Conservation (phyloP, 768 basidiomycete genomes). For the Lyophyllum shimeji region DNA sequence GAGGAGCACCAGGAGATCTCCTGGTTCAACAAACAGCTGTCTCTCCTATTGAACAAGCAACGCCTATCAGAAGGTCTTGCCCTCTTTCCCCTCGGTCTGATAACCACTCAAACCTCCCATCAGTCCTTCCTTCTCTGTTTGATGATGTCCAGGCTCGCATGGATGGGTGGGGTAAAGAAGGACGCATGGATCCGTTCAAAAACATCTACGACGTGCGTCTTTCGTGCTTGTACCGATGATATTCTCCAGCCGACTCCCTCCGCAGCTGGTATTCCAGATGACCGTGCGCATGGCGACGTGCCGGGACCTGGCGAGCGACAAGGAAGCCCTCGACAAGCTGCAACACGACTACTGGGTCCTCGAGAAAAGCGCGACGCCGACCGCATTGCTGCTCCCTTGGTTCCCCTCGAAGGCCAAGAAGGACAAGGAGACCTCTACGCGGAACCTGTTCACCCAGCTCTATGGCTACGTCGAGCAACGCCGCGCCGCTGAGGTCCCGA, state of each 20-base stretch:
- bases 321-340: slow-evolving; percentile 17
- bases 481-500: slow-evolving; percentile 7
- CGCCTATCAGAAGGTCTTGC: slow-evolving; percentile 12
- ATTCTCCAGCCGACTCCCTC: neutral
- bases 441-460: slow-evolving; percentile 11
- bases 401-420: slow-evolving; percentile 16
- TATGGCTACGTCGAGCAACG: slow-evolving; percentile 14
- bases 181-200: slow-evolving; percentile 24
- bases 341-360: slow-evolving; percentile 18
- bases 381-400: slow-evolving; percentile 22
- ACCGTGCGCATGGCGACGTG: slow-evolving; percentile 30
- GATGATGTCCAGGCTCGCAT: slow-evolving; percentile 22
- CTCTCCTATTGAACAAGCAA: slow-evolving; percentile 12
- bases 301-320: slow-evolving; percentile 24
- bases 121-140: slow-evolving; percentile 23
- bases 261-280: slow-evolving; percentile 28
- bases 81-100: neutral
- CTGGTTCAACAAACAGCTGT: slow-evolving; percentile 21
- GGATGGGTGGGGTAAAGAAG: slow-evolving; percentile 22
- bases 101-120: neutral
- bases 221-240: neutral
- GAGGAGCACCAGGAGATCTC: slow-evolving; percentile 17
- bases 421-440: slow-evolving; percentile 14
- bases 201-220: slow-evolving; percentile 23
- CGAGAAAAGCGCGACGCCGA: slow-evolving; percentile 32